Base-by-base conservation (phyloP, 306 rosid species). In the Pyrus pyrifolia region DNA sequence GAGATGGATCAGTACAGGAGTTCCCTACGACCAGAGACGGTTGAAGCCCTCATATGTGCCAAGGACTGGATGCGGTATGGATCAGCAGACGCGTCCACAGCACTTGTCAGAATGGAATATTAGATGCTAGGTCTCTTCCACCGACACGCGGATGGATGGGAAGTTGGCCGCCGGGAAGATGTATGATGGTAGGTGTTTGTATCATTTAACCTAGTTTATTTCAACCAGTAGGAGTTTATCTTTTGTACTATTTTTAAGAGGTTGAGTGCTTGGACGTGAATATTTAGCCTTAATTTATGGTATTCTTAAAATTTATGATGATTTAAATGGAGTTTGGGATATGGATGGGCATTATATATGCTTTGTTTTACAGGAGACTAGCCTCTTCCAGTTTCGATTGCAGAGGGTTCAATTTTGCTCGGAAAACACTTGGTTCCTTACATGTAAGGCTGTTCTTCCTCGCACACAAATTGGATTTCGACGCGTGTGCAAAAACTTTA, bases 1-100 rank as follows among this genome's bases (percentile, higher is more conserved):
- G 89, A 89, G 88, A 88, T 95, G 97, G 98, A 89, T 83, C 84
- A 74, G 23, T 95, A 95, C 71, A 76, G 93, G 68, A 69, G 90
- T 83, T 95, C 96, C 14, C 67, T 92, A 71, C 86, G 97, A 52
- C 97, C 98, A 13, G 97, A 90, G 89, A 89, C 95, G 0, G 90
- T 90, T 72, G 98, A 95, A 74, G 98, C 98, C 7, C 88, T 95
- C 79, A 80, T 95, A 42, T 95, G 98, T 72, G 87, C 97, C 61
- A 95, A 95, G 82, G 98, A 95, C 69, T 95, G 98, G 98, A 89
- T 95, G 93, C 93, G 84, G 73, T 73, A 78, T 38, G 92, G 86
- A 70, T 45, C 79, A 15, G 69, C 88, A 8, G 91, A 89, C 4
- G 74, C 80, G 49, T 81, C 89, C 1, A 84, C 71, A 72, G 85